Base-by-base conservation (phyloP, 2,329 filamentous ascomycete species). In the Penicillium sp. region DNA sequence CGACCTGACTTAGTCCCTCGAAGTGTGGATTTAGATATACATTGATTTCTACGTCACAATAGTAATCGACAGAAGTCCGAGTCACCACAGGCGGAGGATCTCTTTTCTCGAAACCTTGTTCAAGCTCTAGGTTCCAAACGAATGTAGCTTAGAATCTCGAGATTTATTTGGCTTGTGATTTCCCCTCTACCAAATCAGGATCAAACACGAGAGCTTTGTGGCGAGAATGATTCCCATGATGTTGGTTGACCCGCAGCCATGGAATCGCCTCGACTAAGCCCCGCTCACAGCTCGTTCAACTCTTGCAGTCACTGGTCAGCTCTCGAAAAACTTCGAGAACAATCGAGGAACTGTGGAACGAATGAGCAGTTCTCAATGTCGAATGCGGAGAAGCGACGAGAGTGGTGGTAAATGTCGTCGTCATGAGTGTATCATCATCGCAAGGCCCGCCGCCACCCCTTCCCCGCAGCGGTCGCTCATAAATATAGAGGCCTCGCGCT, bases 371-470 rank as follows among this genome's bases (percentile, higher is more conserved):
- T 41, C 30, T 36, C 18, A 45, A 55, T 52, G 54, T 49, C 51
- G 24, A 60, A 18, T 59, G 48, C 51, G 52, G 55, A 53, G 55
- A 50, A 56, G 48, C 12, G 24, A 30, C 48, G 40, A 51, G 29
- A 48, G 51, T 56, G 48, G 34, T 58, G 58, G 46, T 58, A 43
- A 60, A 56, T 64, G 50, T 59, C 43, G 43, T 64, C 68, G 67
- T 70, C 67, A 70, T 69, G 34, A 49, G 53, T 51, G 39, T 55
- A 59, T 68, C 68, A 59, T 68, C 68, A 69, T 66, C 36, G 15
- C 30, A 26, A 47, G 36, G 41, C 37, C 45, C 5, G 23, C 49
- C 61, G 58, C 67, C 66, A 68, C 65, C 50, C n/a, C 7, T 49
- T 29, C 41, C 43, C 36, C 47, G 39, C 30, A 18, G 20, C 33